Conservation (phyloP, 2,329 filamentous ascomycete genomes). For the Paecilomyces dactylethromorphus region DNA sequence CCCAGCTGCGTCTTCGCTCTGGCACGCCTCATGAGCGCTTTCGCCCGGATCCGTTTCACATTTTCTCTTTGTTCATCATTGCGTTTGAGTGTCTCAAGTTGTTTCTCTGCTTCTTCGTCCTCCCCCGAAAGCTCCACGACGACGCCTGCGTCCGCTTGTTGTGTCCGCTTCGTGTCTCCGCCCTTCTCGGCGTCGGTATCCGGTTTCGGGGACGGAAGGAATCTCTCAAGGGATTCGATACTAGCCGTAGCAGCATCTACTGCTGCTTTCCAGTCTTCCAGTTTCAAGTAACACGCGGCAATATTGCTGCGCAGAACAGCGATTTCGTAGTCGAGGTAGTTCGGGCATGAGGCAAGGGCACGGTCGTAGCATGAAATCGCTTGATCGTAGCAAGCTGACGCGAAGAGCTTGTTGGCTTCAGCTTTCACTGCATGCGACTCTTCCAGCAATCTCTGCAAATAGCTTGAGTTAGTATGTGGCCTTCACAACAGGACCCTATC, state of each 20-base stretch:
- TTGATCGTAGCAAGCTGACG: conserved; percentile 61
- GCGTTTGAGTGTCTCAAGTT: conserved; percentile 36
- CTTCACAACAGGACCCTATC: conserved; percentile 2
- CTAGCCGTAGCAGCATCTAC: conserved; percentile 66
- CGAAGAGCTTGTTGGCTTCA: conserved; percentile 74
- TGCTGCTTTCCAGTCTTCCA: conserved; percentile 78
- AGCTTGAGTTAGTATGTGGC: conserved; percentile 1
- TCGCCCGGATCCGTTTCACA: conserved; percentile 69
- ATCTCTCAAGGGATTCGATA: conserved; percentile 60
- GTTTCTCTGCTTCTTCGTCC: conserved; percentile 32
- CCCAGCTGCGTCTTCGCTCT: conserved; percentile 64
- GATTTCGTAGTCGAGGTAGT: conserved; percentile 79
- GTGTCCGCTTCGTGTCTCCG: conserved; percentile 14
- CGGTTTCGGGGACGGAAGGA: conserved; percentile 21
- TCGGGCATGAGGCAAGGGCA: conserved; percentile 70
- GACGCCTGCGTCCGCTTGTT: conserved; percentile 19
- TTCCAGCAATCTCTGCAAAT: conserved; percentile 55
- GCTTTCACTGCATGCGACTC: conserved; percentile 69
- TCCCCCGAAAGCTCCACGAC: conserved; percentile 47
- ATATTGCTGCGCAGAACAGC: conserved; percentile 86
- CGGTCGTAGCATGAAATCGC: conserved; percentile 79
- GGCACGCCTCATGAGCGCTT: conserved; percentile 74
- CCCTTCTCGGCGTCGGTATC: conserved; percentile 37
- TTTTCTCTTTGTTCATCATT: conserved; percentile 51
- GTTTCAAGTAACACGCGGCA: conserved; percentile 78